Evolutionary conservation across 768 basidiomycete genomes (phyloP).

Genomic region (Phanerodontia chrysosporium): DNA sequence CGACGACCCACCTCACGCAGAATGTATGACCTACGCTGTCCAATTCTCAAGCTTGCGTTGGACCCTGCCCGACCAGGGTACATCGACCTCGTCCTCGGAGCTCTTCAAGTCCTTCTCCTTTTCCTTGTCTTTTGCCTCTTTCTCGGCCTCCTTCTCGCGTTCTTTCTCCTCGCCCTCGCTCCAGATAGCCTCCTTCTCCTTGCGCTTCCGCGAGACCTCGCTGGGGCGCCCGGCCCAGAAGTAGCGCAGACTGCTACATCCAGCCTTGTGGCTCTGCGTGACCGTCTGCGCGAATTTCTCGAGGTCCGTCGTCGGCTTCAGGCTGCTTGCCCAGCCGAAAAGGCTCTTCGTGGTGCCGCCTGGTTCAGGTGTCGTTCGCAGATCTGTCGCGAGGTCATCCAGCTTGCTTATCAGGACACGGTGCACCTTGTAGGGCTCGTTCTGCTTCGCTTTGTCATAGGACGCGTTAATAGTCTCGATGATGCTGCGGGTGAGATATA

Average conservation of each 20-base stretch:
- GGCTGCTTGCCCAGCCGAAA: conserved; percentile 29
- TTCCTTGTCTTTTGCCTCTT: conserved; percentile 29
- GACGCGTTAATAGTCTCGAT: conserved; percentile 43
- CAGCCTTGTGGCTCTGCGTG: conserved; percentile 31
- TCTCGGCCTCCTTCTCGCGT: conserved; percentile 31
- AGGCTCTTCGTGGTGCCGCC: conserved; percentile 11
- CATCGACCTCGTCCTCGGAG: conserved; percentile 28
- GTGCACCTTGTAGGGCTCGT: conserved; percentile 58
- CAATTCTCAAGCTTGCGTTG: conserved; percentile 47
- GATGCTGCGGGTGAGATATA: conserved; percentile 40
- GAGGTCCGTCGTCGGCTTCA: conserved; percentile 49
- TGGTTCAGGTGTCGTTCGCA: conserved; percentile 24
- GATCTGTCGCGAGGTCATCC: conserved; percentile 44
- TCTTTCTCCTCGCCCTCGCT: conserved; percentile 32
- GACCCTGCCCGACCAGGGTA: conserved; percentile 38
- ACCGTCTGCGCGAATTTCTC: conserved; percentile 45
- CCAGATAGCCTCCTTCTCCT: conserved; percentile 32
- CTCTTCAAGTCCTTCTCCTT: conserved; percentile 25
- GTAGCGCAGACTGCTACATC: conserved; percentile 27
- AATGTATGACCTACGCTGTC: conserved; percentile 37
- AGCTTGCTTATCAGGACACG: conserved; percentile 58
- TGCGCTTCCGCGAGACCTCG: conserved; percentile 26
- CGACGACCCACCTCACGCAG: neutral
- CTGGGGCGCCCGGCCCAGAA: conserved; percentile 33
- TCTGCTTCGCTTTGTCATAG: conserved; percentile 43